phyloP scores from a whole-genome alignment of 345 rosid genomes.

The Trapa incisa region DNA sequence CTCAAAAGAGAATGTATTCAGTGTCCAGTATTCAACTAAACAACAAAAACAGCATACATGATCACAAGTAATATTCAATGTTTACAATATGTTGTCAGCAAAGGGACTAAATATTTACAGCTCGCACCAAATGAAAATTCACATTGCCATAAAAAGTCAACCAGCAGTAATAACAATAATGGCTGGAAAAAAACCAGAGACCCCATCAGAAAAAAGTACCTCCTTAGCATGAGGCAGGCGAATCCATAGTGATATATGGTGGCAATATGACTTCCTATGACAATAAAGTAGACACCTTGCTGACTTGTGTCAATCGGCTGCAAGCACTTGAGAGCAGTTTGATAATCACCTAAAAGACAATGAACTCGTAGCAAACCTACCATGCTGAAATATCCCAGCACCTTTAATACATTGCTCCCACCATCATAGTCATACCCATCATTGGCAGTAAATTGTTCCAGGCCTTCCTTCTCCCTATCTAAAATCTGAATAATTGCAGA shows the following conservation, averaged over 20 bases:
- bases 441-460: constrained; percentile 84
- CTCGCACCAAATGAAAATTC: neutral
- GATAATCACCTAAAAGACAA: constrained; percentile 93
- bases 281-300: constrained; percentile 84
- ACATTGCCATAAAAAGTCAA: neutral
- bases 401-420: constrained; percentile 95
- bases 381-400: constrained; percentile 94
- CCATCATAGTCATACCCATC: constrained; percentile 95
- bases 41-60: no score
- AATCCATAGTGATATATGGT: constrained; percentile 94
- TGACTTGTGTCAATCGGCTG: constrained; percentile 88
- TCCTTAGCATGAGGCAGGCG: constrained; percentile 90
- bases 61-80: no score
- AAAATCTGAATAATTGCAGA: constrained; percentile 68
- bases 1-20: neutral
- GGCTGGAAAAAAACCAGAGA: neutral
- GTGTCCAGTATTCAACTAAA: neutral
- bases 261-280: constrained; percentile 87
- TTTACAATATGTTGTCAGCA: no score
- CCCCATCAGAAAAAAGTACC: constrained; percentile 29
- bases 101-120: neutral
- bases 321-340: constrained; percentile 82
- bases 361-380: constrained; percentile 90
- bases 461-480: constrained; percentile 86
- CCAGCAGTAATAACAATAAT: neutral